A percentile compares a stretch with the other conserved stretches of the same genome.
These are phyloP conservation scores for Zanthoxylum bungeanum DNA, from an alignment of 345 rosid genomes.

Conservation along the genomic window DNA sequence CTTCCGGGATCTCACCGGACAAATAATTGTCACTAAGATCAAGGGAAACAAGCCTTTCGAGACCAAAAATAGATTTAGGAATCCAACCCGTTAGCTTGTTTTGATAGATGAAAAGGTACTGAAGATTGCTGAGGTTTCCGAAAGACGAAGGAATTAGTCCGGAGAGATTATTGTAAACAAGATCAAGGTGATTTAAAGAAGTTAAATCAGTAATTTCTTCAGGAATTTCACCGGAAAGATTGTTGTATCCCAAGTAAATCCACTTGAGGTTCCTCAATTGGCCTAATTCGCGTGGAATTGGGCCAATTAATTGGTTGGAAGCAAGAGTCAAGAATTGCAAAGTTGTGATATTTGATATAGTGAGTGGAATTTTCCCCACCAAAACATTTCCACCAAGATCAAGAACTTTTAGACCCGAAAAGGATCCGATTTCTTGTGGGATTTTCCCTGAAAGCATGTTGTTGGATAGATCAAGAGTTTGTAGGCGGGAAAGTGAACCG, in stretches of 20 bases:
- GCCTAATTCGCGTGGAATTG: conserved; percentile 49
- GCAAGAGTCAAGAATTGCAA: conserved; percentile 70
- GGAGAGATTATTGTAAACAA: conserved; percentile 82
- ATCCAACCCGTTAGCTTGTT: conserved; percentile 64
- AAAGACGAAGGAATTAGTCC: conserved; percentile 67
- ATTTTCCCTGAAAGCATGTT: conserved; percentile 71
- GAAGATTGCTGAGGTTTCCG: conserved; percentile 55
- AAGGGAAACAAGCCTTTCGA: conserved; percentile 56
- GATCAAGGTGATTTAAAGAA: conserved; percentile 67
- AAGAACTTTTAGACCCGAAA: conserved; percentile 49
- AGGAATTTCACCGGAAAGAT: conserved; percentile 77
- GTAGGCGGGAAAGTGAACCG: conserved; percentile 34
- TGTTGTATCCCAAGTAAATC: conserved; percentile 90
- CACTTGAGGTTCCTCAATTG: conserved; percentile 56
- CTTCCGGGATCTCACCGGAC: conserved; percentile 72
- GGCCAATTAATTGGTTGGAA: conserved; percentile 70
- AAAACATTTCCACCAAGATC: conserved; percentile 88
- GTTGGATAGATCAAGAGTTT: conserved; percentile 74
- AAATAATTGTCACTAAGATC: conserved; percentile 77
- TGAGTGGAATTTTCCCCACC: conserved; percentile 52
- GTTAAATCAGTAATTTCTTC: conserved; percentile 51
- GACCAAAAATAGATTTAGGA: conserved; percentile 54
- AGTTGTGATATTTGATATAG: conserved; percentile 43
- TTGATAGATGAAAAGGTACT: conserved; percentile 71
- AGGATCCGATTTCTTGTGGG: conserved; percentile 44